Base-by-base conservation (phyloP, 108 stramenopile species). In the Conticribra weissflogii region DNA sequence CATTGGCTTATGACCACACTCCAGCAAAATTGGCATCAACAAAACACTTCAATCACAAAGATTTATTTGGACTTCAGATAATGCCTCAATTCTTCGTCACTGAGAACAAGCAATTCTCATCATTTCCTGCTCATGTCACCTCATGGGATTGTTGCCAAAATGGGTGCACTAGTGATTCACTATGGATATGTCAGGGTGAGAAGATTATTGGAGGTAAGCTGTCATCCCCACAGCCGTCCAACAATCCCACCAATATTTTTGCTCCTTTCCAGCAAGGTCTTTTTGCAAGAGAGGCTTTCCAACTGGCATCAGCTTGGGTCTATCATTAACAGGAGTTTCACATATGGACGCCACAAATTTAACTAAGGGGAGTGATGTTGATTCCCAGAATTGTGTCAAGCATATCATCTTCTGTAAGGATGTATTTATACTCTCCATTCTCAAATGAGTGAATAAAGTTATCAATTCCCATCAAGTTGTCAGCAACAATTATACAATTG, bases 11-110 rank as follows among this genome's bases (percentile, higher is more conserved):
- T 3, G 14, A 5, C 81, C 84, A 82, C n/a, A 55, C 55, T 2
- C 84, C 84, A 50, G 78, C 68, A 47, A 79, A 79, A 31, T 71
- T 63, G 1, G 78, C 82, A 66, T 83, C 82, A 3, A 68, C 76
- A 50, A 63, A 83, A 53, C 61, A 69, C 19, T 83, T 66, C 15
- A 81, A 25, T 0, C 60, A 59, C 33, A 32, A 52, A 3, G 25
- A 24, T 18, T 19, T 22, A 30, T 71, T 61, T 21, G 61, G 60
- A 14, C 36, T 62, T 49, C 63, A 71, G 31, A 62, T 51, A 0
- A 71, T 49, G 14, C 69, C 69, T 33, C 61, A 3, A 27, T 52
- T 25, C 4, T 52, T 29, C 9, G 87, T 84, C 1, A 47, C 74
- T 21, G 59, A 54, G 85, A 85, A 16, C 78, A 22, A 17, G 76